Percentiles rank a stretch among this genome's conserved stretches.
Conservation (phyloP, 164 flowering plant genomes). For the Saururus chinensis region DNA sequence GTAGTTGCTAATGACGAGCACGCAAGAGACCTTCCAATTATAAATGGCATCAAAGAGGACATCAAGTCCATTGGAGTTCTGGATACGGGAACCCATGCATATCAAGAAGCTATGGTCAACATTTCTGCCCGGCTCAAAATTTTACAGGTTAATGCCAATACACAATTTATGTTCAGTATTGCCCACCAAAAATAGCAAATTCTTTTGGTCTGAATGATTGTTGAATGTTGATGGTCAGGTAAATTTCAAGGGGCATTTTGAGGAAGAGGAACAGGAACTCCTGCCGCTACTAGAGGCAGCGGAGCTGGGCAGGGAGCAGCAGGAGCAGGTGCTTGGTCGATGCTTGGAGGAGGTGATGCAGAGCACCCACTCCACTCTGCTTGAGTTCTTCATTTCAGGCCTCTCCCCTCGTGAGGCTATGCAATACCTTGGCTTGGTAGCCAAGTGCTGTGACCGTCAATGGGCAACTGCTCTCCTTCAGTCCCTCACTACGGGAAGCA, state of each 20-base stretch:
- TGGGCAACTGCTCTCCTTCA: not conserved
- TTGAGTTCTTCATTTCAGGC: not conserved
- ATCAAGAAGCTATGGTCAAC: conserved; percentile 41
- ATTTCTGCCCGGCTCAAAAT: conserved; percentile 36
- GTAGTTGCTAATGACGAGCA: conserved; percentile 56
- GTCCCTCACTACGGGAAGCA: not conserved
- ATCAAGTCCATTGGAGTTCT: conserved; percentile 59
- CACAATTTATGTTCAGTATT: not conserved
- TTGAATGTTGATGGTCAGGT: not conserved
- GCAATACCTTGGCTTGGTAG: not conserved
- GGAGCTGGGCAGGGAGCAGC: not conserved
- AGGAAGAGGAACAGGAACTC: not conserved
- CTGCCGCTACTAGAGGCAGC: not conserved
- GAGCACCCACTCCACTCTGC: not conserved
- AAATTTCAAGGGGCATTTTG: not conserved
- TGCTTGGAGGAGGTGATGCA: not conserved
- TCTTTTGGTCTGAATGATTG: not conserved
- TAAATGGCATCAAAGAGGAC: conserved; percentile 82
- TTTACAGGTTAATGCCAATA: conserved; percentile 29
- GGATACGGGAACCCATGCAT: conserved; percentile 34
- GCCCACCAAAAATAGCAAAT: not conserved
- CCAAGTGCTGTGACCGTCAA: not conserved
- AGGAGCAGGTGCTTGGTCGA: not conserved
- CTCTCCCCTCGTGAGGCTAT: not conserved
- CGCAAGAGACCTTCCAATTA: conserved; percentile 59